Evolutionary conservation across 2,329 filamentous ascomycete genomes (phyloP), one percentile per base, ranked within the genome.

Genomic region (Diaporthe eres): DNA sequence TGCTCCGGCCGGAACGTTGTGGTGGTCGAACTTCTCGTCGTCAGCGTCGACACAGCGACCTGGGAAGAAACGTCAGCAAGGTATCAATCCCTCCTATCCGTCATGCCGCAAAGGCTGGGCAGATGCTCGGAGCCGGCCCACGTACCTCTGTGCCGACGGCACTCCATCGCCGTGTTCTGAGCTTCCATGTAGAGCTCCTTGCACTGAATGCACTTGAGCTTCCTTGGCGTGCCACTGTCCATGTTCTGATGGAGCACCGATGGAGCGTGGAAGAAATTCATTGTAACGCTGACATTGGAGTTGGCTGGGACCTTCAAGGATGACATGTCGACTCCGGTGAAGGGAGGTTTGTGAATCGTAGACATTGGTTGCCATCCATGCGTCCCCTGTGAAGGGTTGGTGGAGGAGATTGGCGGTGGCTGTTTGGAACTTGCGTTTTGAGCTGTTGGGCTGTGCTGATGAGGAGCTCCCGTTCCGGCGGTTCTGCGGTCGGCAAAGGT

Each of bases 161-260:
- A 68, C 44, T 68, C 10, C 28, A 17, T 25, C 47, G 47, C 63
- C 22, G 47, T 37, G 22, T 53, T 68, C 47, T 68, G 19, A 25
- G 44, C 13, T 25, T 68, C 63, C 22, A 25, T 10, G 31, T 53
- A 68, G 7, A 53, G 4, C 3, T 4, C 47, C 15, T 47, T 34
- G 63, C 63, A 68, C 15, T 25, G 63, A 28, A 53, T 34, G 47
- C 63, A 68, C 63, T 51, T 53, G 44, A 39, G 44, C 31, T 25
- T 37, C 19, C 15, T 68, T n/a, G 63, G 6, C 2, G 22, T 22
- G 4, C 2, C 28, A 9, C 12, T 51, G 4, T 17, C 22, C 19
- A n/a, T 49, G 12, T 6, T 22, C 17, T 65, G 60, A 6, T 31
- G 25, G 15, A 47, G 17, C 12, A 22, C 22, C 2, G 63, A 51